Evolutionary conservation across 441 rosid genomes (phyloP).

Genomic region (Eruca vesicaria): DNA sequence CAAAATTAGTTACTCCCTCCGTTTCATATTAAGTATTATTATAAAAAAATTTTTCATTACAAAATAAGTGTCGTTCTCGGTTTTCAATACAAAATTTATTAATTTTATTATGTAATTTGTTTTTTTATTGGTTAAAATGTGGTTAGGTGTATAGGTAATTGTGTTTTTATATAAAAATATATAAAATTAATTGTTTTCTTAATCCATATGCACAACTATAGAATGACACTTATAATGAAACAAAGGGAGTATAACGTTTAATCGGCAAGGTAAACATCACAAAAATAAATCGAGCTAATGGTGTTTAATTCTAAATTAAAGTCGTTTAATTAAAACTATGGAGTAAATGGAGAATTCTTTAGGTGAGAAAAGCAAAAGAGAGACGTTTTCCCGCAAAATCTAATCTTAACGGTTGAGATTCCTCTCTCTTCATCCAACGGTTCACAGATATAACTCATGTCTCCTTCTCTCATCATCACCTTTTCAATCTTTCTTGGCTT

Average conservation of each 20-base stretch:
- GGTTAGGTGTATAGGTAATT: no score
- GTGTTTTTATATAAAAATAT: no score
- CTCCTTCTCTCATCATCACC: background rate
- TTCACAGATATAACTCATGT: conserved; percentile 19
- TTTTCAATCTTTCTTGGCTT: conserved; percentile 1
- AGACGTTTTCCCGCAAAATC: background rate
- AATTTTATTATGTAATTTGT: no score
- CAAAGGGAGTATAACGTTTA: background rate
- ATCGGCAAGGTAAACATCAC: background rate
- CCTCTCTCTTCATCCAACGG: conserved; percentile 1
- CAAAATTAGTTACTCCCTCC: background rate
- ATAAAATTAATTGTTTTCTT: no score
- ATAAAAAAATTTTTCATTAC: no score
- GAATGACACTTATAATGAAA: no score
- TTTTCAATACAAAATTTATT: no score
- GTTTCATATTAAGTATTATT: no score
- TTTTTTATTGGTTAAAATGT: no score
- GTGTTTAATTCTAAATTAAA: conserved; percentile 1
- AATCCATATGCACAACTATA: no score
- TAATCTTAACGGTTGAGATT: conserved; percentile 25
- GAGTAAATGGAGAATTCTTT: conserved; percentile 13
- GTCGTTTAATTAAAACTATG: background rate
- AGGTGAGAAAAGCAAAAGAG: conserved; percentile 7
- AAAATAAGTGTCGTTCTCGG: no score
- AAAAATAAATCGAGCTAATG: background rate